Conservation (phyloP, 2,329 filamentous ascomycete genomes). For the Ophiostoma pallidulum region DNA sequence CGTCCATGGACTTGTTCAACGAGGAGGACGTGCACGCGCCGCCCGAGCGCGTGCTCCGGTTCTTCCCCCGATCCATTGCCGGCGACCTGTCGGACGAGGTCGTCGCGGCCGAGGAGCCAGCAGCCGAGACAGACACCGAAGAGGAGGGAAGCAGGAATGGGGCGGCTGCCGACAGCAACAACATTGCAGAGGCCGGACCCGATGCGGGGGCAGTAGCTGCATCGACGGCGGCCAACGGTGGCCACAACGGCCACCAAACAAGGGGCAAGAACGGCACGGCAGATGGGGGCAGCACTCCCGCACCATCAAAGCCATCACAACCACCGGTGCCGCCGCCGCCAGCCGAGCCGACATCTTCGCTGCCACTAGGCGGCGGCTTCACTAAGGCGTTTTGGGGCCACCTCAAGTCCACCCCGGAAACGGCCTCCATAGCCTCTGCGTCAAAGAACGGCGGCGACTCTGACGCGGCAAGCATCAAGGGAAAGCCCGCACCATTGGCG, state of each 20-base stretch:
- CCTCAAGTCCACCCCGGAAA: conserved; percentile 41
- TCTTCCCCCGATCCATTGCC: conserved; percentile 78
- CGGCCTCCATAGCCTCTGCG: conserved; percentile 51
- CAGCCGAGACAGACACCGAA: conserved; percentile 18
- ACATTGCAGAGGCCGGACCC: not conserved
- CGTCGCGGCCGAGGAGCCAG: conserved; percentile 28
- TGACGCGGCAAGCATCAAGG: conserved; percentile 46
- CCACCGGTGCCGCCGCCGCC: too few relatives aligned
- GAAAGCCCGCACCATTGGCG: conserved; percentile 35
- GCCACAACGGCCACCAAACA: not conserved
- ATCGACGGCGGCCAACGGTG: not conserved
- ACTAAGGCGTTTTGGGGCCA: conserved; percentile 44
- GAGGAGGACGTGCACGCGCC: conserved; percentile 78
- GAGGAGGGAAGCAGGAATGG: conserved; percentile 23
- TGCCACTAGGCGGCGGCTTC: conserved; percentile 33
- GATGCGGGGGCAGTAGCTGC: too few relatives aligned
- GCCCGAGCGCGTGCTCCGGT: conserved; percentile 73
- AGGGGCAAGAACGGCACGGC: not conserved
- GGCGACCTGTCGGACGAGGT: conserved; percentile 59
- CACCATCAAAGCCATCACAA: conserved; percentile 9
- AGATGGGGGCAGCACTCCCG: conserved; percentile 3
- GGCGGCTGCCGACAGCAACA: not conserved
- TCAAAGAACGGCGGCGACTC: conserved; percentile 40
- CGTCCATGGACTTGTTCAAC: conserved; percentile 80
- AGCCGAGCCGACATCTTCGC: conserved; percentile 27